phyloP scores from a whole-genome alignment of 345 rosid species.

The Acer saccharum region DNA sequence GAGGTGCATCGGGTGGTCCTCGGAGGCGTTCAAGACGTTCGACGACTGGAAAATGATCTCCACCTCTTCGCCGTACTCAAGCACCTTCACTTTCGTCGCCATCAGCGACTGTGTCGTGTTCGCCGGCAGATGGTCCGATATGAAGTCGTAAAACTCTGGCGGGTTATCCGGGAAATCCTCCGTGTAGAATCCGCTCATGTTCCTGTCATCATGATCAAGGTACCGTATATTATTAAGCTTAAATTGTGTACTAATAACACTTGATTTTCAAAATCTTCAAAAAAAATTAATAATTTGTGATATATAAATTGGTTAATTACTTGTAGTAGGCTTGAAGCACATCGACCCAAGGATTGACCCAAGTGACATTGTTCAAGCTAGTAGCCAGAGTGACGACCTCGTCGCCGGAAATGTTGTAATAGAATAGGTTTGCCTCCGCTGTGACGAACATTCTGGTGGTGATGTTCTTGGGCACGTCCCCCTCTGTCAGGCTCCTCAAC shows the following conservation, averaged over 20 bases:
- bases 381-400: slow-evolving; percentile 7
- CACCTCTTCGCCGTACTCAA: slow-evolving; percentile 33
- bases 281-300: no score
- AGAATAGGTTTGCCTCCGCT: background rate
- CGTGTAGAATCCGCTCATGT: background rate
- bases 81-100: slow-evolving; percentile 26
- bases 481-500: slow-evolving; percentile 21
- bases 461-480: slow-evolving; percentile 29
- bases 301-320: slow-evolving; percentile 3
- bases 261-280: no score
- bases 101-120: background rate
- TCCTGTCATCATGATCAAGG: slow-evolving; percentile 12
- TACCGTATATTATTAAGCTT: no score
- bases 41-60: slow-evolving; percentile 31
- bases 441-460: slow-evolving; percentile 23
- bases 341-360: slow-evolving; percentile 20
- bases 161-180: slow-evolving; percentile 31
- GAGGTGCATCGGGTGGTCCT: slow-evolving; percentile 53
- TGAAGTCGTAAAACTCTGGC: slow-evolving; percentile 11
- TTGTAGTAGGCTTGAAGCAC: slow-evolving; percentile 30
- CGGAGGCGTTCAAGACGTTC: slow-evolving; percentile 21
- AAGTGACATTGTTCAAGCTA: slow-evolving; percentile 29
- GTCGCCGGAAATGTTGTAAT: background rate
- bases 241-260: no score
- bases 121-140: background rate